Conservation (phyloP, 371 early-diverging fungal species). For the Batkoa obscura region DNA sequence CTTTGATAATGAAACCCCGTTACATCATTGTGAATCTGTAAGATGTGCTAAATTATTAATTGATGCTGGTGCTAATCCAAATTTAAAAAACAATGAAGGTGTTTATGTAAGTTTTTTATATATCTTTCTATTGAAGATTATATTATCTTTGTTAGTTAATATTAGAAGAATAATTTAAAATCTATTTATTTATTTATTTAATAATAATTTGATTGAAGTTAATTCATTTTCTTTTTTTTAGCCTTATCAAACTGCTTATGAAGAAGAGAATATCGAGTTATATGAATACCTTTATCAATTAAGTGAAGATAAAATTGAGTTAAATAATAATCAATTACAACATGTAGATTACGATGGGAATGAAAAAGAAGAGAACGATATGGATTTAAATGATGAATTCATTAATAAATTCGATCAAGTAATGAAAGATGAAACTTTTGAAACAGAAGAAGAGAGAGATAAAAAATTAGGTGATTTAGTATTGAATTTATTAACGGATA, state of each 20-base stretch:
- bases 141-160: too few species aligned
- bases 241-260: too few species aligned
- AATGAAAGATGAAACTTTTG: background rate
- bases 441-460: background rate
- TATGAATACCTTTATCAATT: background rate
- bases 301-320: background rate
- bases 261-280: too few species aligned
- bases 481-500: background rate
- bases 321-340: background rate
- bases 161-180: too few species aligned
- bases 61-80: slow-evolving; percentile 49
- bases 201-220: too few species aligned
- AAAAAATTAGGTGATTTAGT: slow-evolving; percentile 1
- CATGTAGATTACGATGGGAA: slow-evolving; percentile 2
- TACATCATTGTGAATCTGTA: slow-evolving; percentile 58
- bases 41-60: slow-evolving; percentile 49
- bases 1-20: slow-evolving; percentile 66
- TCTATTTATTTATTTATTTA: too few species aligned
- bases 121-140: too few species aligned
- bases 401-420: background rate
- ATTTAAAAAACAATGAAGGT: slow-evolving; percentile 36
- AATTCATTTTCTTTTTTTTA: too few species aligned
- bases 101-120: slow-evolving; percentile 15
- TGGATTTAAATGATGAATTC: background rate
- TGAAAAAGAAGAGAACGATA: background rate